A percentile compares a stretch with the other conserved stretches of the same genome.
phyloP scores from a whole-genome alignment of 177 flowering plant species.

The Vitis hybrid region DNA sequence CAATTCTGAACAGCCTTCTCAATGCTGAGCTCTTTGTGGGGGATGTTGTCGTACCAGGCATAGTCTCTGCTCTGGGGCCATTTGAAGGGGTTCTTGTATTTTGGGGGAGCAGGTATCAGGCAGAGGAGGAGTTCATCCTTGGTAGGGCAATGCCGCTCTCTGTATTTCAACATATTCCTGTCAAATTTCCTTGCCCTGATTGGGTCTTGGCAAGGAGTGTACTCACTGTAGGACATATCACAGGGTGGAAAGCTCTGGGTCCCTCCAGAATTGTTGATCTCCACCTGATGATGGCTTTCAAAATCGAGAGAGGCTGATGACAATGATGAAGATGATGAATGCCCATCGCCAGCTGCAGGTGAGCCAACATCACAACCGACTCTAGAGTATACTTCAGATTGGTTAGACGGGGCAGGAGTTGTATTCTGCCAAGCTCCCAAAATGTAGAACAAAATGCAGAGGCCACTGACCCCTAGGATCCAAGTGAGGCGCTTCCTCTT shows the following conservation, averaged over 20 bases:
- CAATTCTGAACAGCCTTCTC: constrained; percentile 95
- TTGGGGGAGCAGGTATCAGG: constrained; percentile 86
- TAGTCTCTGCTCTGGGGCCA: constrained; percentile 96
- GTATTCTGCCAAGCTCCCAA: constrained; percentile 68
- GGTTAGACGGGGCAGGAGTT: constrained; percentile 23
- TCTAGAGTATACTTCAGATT: constrained; percentile 29
- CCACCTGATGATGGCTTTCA: constrained; percentile 60
- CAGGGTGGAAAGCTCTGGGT: constrained; percentile 48
- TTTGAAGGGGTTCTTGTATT: constrained; percentile 82
- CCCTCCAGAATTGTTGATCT: constrained; percentile 30
- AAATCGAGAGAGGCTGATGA: constrained; percentile 48
- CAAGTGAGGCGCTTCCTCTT: constrained; percentile 68
- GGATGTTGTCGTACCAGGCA: constrained; percentile 90
- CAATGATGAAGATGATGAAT: constrained; percentile 18
- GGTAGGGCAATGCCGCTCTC: constrained; percentile 84
- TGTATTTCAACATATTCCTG: constrained; percentile 61
- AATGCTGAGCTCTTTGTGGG: constrained; percentile 85
- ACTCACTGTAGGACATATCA: constrained; percentile 62
- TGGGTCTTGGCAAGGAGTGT: constrained; percentile 82
- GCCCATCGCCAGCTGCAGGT: background rate
- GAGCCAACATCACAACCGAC: constrained; percentile 29
- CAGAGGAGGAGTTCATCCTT: constrained; percentile 64
- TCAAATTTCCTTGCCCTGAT: constrained; percentile 59
- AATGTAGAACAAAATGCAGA: constrained; percentile 62
- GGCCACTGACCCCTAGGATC: constrained; percentile 61